Evolutionary conservation across 2,329 filamentous ascomycete species (phyloP), one percentile per base, ranked within the genome.

Genomic region (Botrytis sinoallii): DNA sequence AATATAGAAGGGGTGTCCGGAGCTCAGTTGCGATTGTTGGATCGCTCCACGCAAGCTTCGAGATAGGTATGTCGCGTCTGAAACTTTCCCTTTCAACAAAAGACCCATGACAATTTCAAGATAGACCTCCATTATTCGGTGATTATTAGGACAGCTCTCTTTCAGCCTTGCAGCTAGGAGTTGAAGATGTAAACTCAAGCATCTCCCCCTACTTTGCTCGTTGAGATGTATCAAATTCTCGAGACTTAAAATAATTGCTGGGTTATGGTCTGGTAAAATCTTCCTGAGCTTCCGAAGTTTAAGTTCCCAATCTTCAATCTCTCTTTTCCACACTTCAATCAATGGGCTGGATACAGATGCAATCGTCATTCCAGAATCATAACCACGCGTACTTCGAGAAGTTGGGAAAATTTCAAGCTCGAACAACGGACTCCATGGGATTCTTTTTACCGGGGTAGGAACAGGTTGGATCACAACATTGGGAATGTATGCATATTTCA

Each of bases 131-230:
- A 69, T 57, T 42, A 69, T 69, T 9, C 42, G 42, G 48, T 42
- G 25, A 32, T 12, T 22, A 29, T 57, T 40, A 4, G 9, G 25
- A 7, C 4, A 29, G 18, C 29, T 40, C 35, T 69, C 48, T 8
- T 25, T 25, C 18, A n/a, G 5, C 22, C 66, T 69, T 32, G 48
- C 48, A 29, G 40, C 25, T 2, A 69, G 25, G 2, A 69, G 25
- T 59, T 8, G 66, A n/a, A 0, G 3, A 25, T 22, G 29, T 8
- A 69, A 20, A 3, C 4, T 0, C 7, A 25, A 16, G 12, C 1
- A 3, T 9, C 1, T 6, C 10, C 20, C 3, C 22, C 2, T 1
- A 16, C 4, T 9, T 3, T 42, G 22, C 3, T 12, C 6, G 4
- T n/a, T 1, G 16, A 69, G 35, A 29, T 22, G 8, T 8, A 32